These are phyloP conservation scores for Capsicum pubescens DNA, from an alignment of 257 asterid species.

Conservation along the genomic window DNA sequence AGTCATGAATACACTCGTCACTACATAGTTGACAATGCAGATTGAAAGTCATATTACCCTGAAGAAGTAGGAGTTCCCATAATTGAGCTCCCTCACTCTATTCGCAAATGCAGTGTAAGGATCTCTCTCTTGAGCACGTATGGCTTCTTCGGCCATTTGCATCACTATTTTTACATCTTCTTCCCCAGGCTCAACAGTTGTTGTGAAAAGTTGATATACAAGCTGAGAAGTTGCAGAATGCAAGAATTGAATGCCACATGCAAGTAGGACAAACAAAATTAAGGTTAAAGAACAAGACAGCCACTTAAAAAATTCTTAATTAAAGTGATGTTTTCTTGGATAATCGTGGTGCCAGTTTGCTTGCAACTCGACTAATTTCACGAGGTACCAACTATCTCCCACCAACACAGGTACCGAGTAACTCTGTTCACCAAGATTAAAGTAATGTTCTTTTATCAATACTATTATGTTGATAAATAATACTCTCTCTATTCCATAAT, in stretches of 20 bases:
- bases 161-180: slow-evolving; percentile 92
- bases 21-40: background rate
- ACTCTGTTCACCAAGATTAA: background rate
- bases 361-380: background rate
- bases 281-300: background rate
- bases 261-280: background rate
- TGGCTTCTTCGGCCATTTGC: slow-evolving; percentile 99
- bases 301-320: background rate
- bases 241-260: slow-evolving; percentile 33
- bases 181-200: slow-evolving; percentile 77
- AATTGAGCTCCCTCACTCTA: slow-evolving; percentile 92
- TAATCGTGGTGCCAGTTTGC: too few species aligned
- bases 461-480: background rate
- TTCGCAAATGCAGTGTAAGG: slow-evolving; percentile 86
- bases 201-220: slow-evolving; percentile 90
- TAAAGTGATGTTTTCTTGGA: background rate
- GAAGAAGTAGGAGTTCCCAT: slow-evolving; percentile 90
- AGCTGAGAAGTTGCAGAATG: slow-evolving; percentile 54
- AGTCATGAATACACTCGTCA: background rate
- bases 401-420: background rate
- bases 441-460: slow-evolving; percentile 11
- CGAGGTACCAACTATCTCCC: background rate
- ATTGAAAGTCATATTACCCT: slow-evolving; percentile 56
- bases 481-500: too few species aligned
- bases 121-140: slow-evolving; percentile 96